Base-by-base conservation (phyloP, 768 basidiomycete genomes). In the Tulasnella sp. region DNA sequence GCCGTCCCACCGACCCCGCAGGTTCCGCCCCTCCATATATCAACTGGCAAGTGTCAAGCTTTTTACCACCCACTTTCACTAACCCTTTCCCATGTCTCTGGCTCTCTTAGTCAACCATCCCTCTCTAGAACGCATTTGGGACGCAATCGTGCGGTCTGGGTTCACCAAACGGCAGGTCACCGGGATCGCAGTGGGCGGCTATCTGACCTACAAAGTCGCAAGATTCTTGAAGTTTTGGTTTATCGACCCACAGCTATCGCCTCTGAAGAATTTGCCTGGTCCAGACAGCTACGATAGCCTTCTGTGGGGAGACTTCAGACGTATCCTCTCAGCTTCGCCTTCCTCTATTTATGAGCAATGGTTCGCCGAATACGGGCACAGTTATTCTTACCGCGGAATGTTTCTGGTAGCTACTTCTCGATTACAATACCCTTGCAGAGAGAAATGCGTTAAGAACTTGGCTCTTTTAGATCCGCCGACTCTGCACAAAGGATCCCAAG, bases 251-350 rank as follows among this genome's bases (percentile, higher is more conserved):
- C 54, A 74, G 6, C 7, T 69, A 0, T 73, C 72, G 36, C 72
- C 72, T 11, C 19, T 73, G 25, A 73, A 73, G 22, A n/a, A n/a
- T 17, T 7, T 73, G 9, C 72, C 40, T n/a, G 72, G 72, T n/a
- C 72, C 72, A 17, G 72, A 42, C 11, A 15, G 0, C 12, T 36
- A 42, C 36, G 72, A 73, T 14, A 73, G 31, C 72, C 0, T 42
- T n/a, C 34, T 90, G 12, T 88, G 81, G 73, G 89, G 89, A 9
- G 85, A 89, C 79, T 73, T 88, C 78, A 82, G 80, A 49, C 83
- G 86, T 4, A 84, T 89, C 3, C 81, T 3, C 82, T 80, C 79
- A 79, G 85, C 5, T 84, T 83, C 9, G 79, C 81, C 45, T 75
- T 79, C 1, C 74, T 76, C 82, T 8, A 77, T 86, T 1, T 82